Evolutionary conservation across 1,139 yeast species (phyloP).

Genomic region (Diutina rugosa): DNA sequence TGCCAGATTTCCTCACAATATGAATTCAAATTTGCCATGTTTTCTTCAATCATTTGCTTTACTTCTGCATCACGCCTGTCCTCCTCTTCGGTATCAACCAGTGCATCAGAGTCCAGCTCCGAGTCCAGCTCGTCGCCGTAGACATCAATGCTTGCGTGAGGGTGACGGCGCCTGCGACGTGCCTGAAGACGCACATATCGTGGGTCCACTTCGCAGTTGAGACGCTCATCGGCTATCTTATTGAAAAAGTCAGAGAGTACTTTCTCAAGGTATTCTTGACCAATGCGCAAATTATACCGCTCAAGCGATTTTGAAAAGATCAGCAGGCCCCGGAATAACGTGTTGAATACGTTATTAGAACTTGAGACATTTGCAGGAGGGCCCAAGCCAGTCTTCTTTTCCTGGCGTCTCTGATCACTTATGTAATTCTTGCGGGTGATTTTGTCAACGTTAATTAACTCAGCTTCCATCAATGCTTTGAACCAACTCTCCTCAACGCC

Average conservation of each 20-base stretch:
- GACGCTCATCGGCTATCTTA: slow-evolving; percentile 35
- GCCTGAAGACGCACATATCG: slow-evolving; percentile 20
- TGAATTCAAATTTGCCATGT: slow-evolving; percentile 36
- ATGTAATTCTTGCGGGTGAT: slow-evolving; percentile 30
- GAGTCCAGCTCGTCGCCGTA: slow-evolving; percentile 16
- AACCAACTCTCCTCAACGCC: slow-evolving; percentile 61
- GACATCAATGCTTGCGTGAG: slow-evolving; percentile 7
- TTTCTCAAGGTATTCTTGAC: slow-evolving; percentile 64
- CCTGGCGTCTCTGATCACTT: background rate
- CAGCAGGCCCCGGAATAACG: slow-evolving; percentile 78
- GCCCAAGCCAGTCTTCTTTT: slow-evolving; percentile 2
- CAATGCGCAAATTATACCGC: slow-evolving; percentile 60
- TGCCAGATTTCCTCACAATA: slow-evolving; percentile 63
- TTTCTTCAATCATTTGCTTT: slow-evolving; percentile 27
- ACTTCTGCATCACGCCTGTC: slow-evolving; percentile 14
- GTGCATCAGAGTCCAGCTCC: slow-evolving; percentile 7
- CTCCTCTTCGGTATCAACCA: slow-evolving; percentile 13
- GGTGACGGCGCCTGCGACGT: slow-evolving; percentile 11
- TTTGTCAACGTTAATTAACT: slow-evolving; percentile 36
- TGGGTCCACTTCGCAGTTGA: slow-evolving; percentile 69
- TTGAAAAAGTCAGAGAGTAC: slow-evolving; percentile 60
- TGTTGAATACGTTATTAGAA: slow-evolving; percentile 43
- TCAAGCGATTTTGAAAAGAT: slow-evolving; percentile 74
- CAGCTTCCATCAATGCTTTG: slow-evolving; percentile 51
- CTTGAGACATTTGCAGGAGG: slow-evolving; percentile 9